Conservation (phyloP, 73 alveolate species). For the Effrenium voratum region DNA sequence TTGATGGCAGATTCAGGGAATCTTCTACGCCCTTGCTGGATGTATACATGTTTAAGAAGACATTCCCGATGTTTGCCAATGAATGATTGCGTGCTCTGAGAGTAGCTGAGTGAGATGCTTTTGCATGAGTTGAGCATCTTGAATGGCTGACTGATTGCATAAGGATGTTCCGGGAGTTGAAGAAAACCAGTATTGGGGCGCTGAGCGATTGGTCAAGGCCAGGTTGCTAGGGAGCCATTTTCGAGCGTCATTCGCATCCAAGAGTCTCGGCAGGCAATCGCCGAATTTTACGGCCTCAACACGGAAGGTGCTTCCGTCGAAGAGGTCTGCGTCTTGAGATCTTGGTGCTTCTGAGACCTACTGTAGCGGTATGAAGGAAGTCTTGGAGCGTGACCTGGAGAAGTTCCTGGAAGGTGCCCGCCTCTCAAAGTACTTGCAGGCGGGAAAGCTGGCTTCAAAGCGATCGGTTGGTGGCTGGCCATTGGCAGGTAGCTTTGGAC, state of each 20-base stretch:
- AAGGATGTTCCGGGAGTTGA: conserved; percentile 71
- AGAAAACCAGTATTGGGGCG: conserved; percentile 88
- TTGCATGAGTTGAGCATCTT: too few species aligned
- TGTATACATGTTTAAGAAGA: too few species aligned
- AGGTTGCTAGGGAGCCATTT: neutral
- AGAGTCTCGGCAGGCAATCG: conserved; percentile 60
- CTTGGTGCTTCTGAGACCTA: neutral
- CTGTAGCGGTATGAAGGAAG: neutral
- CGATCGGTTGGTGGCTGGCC: too few species aligned
- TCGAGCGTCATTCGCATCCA: conserved; percentile 23
- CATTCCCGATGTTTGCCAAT: too few species aligned
- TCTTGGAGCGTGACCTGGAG: conserved; percentile 57
- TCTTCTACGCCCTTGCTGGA: too few species aligned
- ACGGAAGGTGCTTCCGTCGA: conserved; percentile 73
- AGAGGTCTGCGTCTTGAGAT: conserved; percentile 4
- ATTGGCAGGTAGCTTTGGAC: too few species aligned
- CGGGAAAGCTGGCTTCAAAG: too few species aligned
- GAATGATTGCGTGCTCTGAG: too few species aligned
- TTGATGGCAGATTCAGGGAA: too few species aligned
- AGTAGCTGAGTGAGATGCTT: too few species aligned
- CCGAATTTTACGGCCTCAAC: conserved; percentile 55
- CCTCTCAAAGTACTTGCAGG: conserved; percentile 84
- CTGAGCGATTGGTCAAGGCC: conserved; percentile 67
- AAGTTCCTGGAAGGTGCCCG: conserved; percentile 87
- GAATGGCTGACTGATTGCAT: too few species aligned